Conservation (phyloP, 2,329 filamentous ascomycete genomes). For the Corniculantispora saksenae region DNA sequence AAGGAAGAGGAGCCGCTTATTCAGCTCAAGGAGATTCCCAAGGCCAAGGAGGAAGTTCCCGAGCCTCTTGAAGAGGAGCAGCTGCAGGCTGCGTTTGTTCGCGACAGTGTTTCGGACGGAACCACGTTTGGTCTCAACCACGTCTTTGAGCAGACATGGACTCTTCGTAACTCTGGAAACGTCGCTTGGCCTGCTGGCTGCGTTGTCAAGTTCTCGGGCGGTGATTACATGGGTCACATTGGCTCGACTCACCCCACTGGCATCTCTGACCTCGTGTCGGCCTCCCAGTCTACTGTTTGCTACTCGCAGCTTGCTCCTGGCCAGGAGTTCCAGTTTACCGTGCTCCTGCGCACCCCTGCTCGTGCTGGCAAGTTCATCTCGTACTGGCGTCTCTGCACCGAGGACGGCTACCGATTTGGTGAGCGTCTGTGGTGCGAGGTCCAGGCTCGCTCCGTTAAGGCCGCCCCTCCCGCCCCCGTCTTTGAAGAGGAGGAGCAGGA, state of each 20-base stretch:
- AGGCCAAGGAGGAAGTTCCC: slow-evolving; percentile 29
- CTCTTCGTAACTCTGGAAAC: slow-evolving; percentile 80
- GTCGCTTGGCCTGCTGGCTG: slow-evolving; percentile 84
- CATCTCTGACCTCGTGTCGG: slow-evolving; percentile 72
- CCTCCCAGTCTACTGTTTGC: slow-evolving; percentile 80
- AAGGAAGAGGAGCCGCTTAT: slow-evolving; percentile 21
- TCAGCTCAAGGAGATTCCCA: not conserved
- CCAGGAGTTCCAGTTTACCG: slow-evolving; percentile 77
- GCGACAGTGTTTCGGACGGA: slow-evolving; percentile 78
- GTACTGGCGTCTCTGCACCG: slow-evolving; percentile 91
- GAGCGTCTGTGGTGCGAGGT: slow-evolving; percentile 96
- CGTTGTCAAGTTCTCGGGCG: slow-evolving; percentile 86
- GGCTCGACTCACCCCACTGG: slow-evolving; percentile 79
- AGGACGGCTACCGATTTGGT: slow-evolving; percentile 80
- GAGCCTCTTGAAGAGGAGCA: slow-evolving; percentile 32
- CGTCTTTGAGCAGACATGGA: slow-evolving; percentile 88
- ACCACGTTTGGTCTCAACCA: slow-evolving; percentile 68
- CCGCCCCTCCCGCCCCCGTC: slow-evolving; percentile 28
- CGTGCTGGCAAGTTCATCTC: slow-evolving; percentile 82
- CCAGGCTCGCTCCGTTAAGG: slow-evolving; percentile 57
- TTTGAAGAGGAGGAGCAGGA: slow-evolving; percentile 29
- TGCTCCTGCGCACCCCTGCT: slow-evolving; percentile 77
- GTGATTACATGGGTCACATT: slow-evolving; percentile 94
- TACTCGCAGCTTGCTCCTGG: slow-evolving; percentile 69
- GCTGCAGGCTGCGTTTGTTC: slow-evolving; percentile 65